Conservation (phyloP, 2,329 filamentous ascomycete genomes). For the Monosporascus sp. region DNA sequence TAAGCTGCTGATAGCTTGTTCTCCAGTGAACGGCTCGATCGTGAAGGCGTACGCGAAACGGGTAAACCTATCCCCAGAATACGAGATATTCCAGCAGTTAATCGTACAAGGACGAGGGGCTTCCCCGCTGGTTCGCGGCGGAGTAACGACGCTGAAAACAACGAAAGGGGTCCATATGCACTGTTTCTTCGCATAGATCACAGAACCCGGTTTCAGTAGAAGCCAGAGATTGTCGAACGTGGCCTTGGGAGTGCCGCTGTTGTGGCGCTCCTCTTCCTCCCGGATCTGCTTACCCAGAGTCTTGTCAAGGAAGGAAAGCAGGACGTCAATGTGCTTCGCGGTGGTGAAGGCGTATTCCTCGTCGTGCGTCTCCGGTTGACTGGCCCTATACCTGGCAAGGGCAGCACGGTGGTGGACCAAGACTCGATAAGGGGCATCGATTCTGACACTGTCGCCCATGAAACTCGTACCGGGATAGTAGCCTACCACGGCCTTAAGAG, state of each 20-base stretch:
- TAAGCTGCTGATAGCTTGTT: slow-evolving; percentile 37
- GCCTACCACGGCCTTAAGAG: slow-evolving; percentile 40
- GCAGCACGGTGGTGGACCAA: slow-evolving; percentile 41
- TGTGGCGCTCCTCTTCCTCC: slow-evolving; percentile 36
- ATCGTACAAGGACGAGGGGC: slow-evolving; percentile 17
- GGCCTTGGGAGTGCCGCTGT: slow-evolving; percentile 31
- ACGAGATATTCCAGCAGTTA: slow-evolving; percentile 38
- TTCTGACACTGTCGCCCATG: slow-evolving; percentile 28
- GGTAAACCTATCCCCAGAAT: slow-evolving; percentile 26
- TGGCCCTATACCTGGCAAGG: slow-evolving; percentile 35
- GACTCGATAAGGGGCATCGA: slow-evolving; percentile 42
- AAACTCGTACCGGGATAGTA: slow-evolving; percentile 42
- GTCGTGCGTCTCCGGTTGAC: slow-evolving; percentile 36
- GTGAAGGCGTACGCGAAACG: slow-evolving; percentile 33
- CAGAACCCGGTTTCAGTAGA: slow-evolving; percentile 39
- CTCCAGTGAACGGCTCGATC: slow-evolving; percentile 36
- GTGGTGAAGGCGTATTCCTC: slow-evolving; percentile 36
- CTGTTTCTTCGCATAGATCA: slow-evolving; percentile 37
- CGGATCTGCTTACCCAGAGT: slow-evolving; percentile 31
- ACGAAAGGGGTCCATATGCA: slow-evolving; percentile 37
- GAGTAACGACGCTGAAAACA: slow-evolving; percentile 28
- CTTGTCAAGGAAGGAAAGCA: slow-evolving; percentile 38
- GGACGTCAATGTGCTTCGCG: slow-evolving; percentile 38
- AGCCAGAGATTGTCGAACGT: slow-evolving; percentile 44
- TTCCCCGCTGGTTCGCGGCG: not conserved